phyloP scores from a whole-genome alignment of 2,329 filamentous ascomycete genomes.

The Penicillium sp. region DNA sequence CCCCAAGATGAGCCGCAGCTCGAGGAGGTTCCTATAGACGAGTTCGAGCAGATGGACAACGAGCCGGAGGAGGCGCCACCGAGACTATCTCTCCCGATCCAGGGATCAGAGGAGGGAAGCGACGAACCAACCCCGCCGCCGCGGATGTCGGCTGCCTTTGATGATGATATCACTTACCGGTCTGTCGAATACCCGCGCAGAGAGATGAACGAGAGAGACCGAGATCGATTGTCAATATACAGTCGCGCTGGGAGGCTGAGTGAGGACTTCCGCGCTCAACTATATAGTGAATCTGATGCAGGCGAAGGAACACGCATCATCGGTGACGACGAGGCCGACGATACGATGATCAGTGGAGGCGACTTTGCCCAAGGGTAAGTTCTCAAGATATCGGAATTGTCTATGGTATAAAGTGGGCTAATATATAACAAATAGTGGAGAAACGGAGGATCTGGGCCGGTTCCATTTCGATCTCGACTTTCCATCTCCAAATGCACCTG shows the following conservation, averaged over 20 bases:
- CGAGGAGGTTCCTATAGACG: conserved; percentile 24
- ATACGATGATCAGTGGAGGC: conserved; percentile 38
- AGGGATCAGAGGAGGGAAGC: conserved; percentile 45
- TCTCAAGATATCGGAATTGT: conserved; percentile 1
- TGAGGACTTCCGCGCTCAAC: conserved; percentile 48
- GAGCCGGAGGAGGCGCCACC: conserved; percentile 46
- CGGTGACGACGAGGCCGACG: conserved; percentile 34
- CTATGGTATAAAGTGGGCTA: conserved; percentile 20
- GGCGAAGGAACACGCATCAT: conserved; percentile 41
- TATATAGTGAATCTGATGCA: conserved; percentile 44
- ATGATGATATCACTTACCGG: conserved; percentile 43
- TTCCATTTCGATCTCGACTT: conserved; percentile 44
- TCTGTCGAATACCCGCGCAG: conserved; percentile 46
- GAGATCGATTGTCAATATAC: conserved; percentile 41
- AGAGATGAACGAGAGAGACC: conserved; percentile 39
- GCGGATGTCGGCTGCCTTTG: conserved; percentile 42
- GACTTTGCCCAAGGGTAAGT: conserved; percentile 41
- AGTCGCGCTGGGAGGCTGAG: conserved; percentile 47
- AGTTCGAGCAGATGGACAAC: conserved; percentile 49
- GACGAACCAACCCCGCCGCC: conserved; percentile 44
- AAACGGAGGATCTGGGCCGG: conserved; percentile 44
- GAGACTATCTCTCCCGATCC: conserved; percentile 46
- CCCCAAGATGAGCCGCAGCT: conserved; percentile 37
- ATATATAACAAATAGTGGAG: conserved; percentile 34
- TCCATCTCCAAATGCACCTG: conserved; percentile 35